Evolutionary conservation across 2,329 filamentous ascomycete genomes (phyloP).

Genomic region (Stemphylium lycopersici): DNA sequence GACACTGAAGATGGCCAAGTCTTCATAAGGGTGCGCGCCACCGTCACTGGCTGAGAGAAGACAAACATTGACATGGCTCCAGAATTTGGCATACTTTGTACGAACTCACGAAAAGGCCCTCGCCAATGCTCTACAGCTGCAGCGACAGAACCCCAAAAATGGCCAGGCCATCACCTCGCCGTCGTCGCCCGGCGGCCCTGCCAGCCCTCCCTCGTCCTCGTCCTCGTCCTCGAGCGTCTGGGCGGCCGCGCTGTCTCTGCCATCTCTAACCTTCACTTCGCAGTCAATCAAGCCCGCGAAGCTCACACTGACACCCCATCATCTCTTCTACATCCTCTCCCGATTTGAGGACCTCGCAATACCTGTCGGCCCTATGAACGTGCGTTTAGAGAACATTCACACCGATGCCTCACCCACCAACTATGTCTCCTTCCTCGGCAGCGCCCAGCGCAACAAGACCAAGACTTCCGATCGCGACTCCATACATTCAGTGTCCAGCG

Average conservation of each 20-base stretch:
- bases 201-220: slow-evolving; percentile 58
- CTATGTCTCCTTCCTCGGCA: slow-evolving; percentile 93
- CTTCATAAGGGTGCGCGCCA: slow-evolving; percentile 76
- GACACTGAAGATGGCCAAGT: slow-evolving; percentile 88
- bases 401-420: slow-evolving; percentile 84
- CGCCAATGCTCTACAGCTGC: slow-evolving; percentile 90
- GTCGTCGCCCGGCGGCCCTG: slow-evolving; percentile 46
- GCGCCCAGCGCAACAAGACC: slow-evolving; percentile 79
- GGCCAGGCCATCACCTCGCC: slow-evolving; percentile 53
- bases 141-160: slow-evolving; percentile 74
- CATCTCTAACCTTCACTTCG: slow-evolving; percentile 82
- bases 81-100: slow-evolving; percentile 96
- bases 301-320: slow-evolving; percentile 90
- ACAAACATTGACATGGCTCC: slow-evolving; percentile 40
- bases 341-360: slow-evolving; percentile 93
- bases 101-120: slow-evolving; percentile 96
- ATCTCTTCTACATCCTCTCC: slow-evolving; percentile 94
- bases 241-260: slow-evolving; percentile 84
- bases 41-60: background rate
- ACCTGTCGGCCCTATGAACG: slow-evolving; percentile 92
- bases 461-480: slow-evolving; percentile 84
- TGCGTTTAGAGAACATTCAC: slow-evolving; percentile 92
- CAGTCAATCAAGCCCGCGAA: slow-evolving; percentile 87
- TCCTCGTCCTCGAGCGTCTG: slow-evolving; percentile 71
- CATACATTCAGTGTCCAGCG: slow-evolving; percentile 93